Conservation (phyloP, 2,329 filamentous ascomycete species). For the Monosporascus cannonballus region DNA sequence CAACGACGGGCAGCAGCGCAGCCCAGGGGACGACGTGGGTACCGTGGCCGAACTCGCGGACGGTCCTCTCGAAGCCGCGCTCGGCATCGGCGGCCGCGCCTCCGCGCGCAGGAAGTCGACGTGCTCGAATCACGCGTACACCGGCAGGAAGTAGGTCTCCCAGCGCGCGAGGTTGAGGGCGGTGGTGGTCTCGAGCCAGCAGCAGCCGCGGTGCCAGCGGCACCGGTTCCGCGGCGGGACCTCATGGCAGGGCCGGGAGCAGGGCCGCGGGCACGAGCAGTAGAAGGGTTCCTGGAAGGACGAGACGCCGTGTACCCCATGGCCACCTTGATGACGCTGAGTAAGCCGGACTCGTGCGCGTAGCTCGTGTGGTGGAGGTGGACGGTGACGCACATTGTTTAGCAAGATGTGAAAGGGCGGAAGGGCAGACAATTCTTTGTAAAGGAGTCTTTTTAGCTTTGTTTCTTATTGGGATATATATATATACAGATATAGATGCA, state of each 20-base stretch:
- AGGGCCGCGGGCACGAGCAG: background rate
- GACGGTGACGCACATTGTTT: slow-evolving; percentile 10
- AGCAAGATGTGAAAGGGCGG: background rate
- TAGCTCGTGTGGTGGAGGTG: slow-evolving; percentile 11
- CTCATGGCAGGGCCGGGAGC: slow-evolving; percentile 1
- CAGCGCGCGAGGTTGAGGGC: too few relatives aligned
- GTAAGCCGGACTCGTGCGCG: slow-evolving; percentile 11
- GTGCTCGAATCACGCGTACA: too few relatives aligned
- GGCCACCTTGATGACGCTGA: slow-evolving; percentile 8
- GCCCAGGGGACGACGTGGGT: too few relatives aligned
- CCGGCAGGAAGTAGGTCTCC: too few relatives aligned
- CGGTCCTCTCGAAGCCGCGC: too few relatives aligned
- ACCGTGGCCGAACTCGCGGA: too few relatives aligned
- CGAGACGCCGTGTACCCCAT: slow-evolving; percentile 13
- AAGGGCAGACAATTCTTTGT: background rate
- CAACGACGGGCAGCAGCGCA: too few relatives aligned
- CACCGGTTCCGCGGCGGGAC: slow-evolving; percentile 2
- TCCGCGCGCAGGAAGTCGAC: too few relatives aligned
- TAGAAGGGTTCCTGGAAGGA: slow-evolving; percentile 10
- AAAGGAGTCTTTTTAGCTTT: background rate
- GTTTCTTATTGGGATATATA: background rate
- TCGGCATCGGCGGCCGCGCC: too few relatives aligned
- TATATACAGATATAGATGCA: background rate
- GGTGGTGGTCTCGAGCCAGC: slow-evolving; percentile 2
- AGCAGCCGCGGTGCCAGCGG: slow-evolving; percentile 11